Base-by-base conservation (phyloP, 2,329 filamentous ascomycete species). In the Nemania diffusa region DNA sequence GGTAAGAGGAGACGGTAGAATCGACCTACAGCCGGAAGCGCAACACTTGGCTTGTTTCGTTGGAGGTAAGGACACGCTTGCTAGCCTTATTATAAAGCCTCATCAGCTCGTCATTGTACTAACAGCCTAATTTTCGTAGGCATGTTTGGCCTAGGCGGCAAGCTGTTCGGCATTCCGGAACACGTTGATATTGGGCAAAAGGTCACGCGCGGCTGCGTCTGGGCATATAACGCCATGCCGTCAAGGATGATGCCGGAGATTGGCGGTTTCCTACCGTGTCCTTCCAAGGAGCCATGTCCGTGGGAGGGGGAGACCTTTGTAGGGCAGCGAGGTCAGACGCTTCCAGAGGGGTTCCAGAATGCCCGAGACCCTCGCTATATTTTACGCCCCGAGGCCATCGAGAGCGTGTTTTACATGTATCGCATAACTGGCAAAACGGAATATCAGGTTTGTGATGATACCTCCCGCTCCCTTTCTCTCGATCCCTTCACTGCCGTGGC, bases 41-140 rank as follows among this genome's bases (percentile, higher is more conserved):
- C 86, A 90, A 65, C 91, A 93, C 75, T 81, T 92, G 1, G 84
- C 86, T 3, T 93, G 91, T 78, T 94, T 92, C 73, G 83, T 86
- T 4, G 91, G 91, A 11, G 91, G 90, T 67, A 62, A 37, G 58
- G 20, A 22, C 15, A n/a, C 24, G 3, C 13, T 29, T 37, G 15
- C 4, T 34, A 4, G 26, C 22, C 26, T 22, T 37, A n/a, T 0
- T 44, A 51, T 13, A 20, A 44, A 13, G 20, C 40, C 40, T 22
- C 40, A 7, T 57, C 15, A 11, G 11, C 8, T 6, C 37, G 32
- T 22, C n/a, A 8, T 40, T 58, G 11, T 53, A 50, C 50, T 64
- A 11, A 59, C 22, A 29, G 11, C 5, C 42, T 42, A 29, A 57
- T 46, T 48, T 24, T 58, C 15, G 17, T n/a, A 69, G 22, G 89